These are phyloP conservation scores for Gossypium raimondii DNA, from an alignment of 345 rosid genomes.

Conservation along the genomic window DNA sequence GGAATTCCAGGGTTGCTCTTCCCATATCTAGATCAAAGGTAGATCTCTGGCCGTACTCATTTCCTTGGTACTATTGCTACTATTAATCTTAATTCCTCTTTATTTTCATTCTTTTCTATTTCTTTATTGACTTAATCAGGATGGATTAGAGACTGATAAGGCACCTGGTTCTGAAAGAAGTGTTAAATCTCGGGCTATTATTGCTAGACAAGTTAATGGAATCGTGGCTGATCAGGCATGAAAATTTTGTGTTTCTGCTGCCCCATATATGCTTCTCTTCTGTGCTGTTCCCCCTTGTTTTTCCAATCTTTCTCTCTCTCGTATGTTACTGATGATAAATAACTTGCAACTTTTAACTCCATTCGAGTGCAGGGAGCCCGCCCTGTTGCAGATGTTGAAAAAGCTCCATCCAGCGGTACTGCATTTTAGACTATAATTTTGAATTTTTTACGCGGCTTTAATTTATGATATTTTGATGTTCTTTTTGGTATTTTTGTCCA, in stretches of 20 bases:
- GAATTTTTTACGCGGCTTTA: background rate
- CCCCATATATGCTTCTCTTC: background rate
- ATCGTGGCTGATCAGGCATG: slow-evolving; percentile 81
- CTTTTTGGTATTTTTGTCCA: background rate
- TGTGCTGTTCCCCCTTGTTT: background rate
- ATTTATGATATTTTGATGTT: background rate
- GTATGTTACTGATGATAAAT: slow-evolving; percentile 2
- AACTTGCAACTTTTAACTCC: background rate
- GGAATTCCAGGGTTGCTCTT: slow-evolving; percentile 54
- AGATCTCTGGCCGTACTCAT: slow-evolving; percentile 7
- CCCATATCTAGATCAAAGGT: slow-evolving; percentile 69
- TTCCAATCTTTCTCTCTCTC: background rate
- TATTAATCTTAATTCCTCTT: background rate
- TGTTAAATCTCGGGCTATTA: slow-evolving; percentile 64
- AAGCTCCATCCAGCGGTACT: slow-evolving; percentile 65
- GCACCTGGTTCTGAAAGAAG: slow-evolving; percentile 63
- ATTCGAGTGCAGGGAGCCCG: slow-evolving; percentile 48
- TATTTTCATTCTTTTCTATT: slow-evolving; percentile 10
- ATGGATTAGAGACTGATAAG: slow-evolving; percentile 72
- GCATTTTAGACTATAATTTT: slow-evolving; percentile 4
- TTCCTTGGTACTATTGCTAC: slow-evolving; percentile 11
- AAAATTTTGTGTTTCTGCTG: slow-evolving; percentile 5
- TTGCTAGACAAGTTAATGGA: slow-evolving; percentile 87
- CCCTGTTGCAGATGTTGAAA: slow-evolving; percentile 55
- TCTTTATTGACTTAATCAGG: slow-evolving; percentile 38